A percentile compares a stretch with the other conserved stretches of the same genome.
These are phyloP conservation scores for Bothriochloa decipiens DNA, from an alignment of 176 grass and related monocot species.

Conservation along the genomic window DNA sequence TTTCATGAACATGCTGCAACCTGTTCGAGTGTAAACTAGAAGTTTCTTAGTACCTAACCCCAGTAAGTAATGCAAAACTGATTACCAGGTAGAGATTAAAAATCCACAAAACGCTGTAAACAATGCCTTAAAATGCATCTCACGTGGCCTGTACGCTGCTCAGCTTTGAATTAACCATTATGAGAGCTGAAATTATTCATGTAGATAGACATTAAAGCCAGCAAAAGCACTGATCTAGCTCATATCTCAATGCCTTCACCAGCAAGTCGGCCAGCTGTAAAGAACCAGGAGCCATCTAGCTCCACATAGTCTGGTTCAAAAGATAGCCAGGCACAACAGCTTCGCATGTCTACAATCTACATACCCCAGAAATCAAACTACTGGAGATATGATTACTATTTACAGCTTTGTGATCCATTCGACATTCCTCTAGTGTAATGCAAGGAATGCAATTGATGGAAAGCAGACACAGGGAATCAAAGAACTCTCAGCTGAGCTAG, in stretches of 20 bases:
- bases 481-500: slow-evolving; percentile 81
- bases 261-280: slow-evolving; percentile 25
- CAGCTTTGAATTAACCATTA: slow-evolving; percentile 35
- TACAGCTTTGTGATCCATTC: slow-evolving; percentile 40
- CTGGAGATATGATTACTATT: slow-evolving; percentile 46
- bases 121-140: background rate
- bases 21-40: background rate
- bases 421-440: slow-evolving; percentile 23
- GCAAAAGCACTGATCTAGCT: slow-evolving; percentile 21
- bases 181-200: slow-evolving; percentile 44
- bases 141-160: slow-evolving; percentile 17
- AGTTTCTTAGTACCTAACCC: background rate
- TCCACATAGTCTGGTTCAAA: slow-evolving; percentile 24
- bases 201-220: slow-evolving; percentile 18
- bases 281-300: slow-evolving; percentile 31
- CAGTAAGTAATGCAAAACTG: background rate
- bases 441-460: slow-evolving; percentile 15
- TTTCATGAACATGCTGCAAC: background rate
- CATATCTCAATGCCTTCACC: slow-evolving; percentile 27
- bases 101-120: background rate
- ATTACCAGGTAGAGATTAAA: background rate
- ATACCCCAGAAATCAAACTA: slow-evolving; percentile 41
- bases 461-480: slow-evolving; percentile 34
- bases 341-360: slow-evolving; percentile 40
- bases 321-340: slow-evolving; percentile 21